Base-by-base conservation (phyloP, 2,329 filamentous ascomycete genomes). In the Botryotinia calthae region DNA sequence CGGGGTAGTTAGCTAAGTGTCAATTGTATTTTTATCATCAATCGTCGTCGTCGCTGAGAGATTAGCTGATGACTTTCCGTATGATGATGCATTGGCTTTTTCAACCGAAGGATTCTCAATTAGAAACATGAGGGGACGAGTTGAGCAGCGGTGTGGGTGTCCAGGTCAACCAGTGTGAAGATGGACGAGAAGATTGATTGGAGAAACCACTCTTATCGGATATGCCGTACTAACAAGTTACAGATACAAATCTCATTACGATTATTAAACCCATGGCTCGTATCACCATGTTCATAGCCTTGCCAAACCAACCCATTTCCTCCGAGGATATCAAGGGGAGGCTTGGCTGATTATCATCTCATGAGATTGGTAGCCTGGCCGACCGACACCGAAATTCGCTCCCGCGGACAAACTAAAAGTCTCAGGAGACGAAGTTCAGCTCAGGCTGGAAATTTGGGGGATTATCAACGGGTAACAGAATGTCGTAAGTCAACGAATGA, bases 111-210 rank as follows among this genome's bases (percentile, higher is more conserved):
- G 70, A 37, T 48, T 54, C n/a, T 31, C 59, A 44, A 42, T 58
- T n/a, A 46, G 37, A 56, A 54, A 71, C 61, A 44, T 12, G 31
- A 44, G 37, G 59, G 62, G 61, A 66, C n/a, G 51, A n/a, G 40
- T 18, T 68, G 48, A 56, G 34, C 65, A 58, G 70, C 70, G 70
- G 70, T 71, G 70, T 71, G 70, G 37, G 70, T 71, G 70, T 71
- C 70, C 70, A 71, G 70, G 70, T 67, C 70, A 71, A 71, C 70
- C 40, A 22, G 31, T n/a, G 25, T n/a, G 16, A 44, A n/a, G 34
- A 69, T 37, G 48, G 67, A 70, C 54, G 42, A 37, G 20, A 46
- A n/a, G 46, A 34, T 14, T 48, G 40, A 70, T 62, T 37, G 46
- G 42, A 70, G 22, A 34, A 51, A 51, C 18, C 20, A 66, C 16